Evolutionary conservation across 208 protist species (phyloP).

Genomic region (Trichomonas gallinae): DNA sequence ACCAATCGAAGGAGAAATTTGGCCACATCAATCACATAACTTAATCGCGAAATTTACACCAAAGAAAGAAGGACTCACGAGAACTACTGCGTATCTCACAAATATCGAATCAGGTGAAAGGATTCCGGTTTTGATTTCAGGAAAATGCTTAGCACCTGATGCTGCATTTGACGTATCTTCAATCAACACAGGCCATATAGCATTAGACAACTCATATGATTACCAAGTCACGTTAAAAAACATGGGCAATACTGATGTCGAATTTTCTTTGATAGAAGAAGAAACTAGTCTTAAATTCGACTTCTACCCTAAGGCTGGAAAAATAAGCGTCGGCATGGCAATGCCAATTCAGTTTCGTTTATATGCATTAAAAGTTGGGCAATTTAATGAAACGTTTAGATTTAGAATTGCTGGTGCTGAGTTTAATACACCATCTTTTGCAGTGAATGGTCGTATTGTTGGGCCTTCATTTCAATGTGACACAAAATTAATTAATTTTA

Average conservation of each 20-base stretch:
- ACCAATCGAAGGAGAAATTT: not conserved
- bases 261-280: not conserved
- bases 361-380: not conserved
- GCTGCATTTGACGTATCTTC: not conserved
- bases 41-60: not conserved
- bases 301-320: not conserved
- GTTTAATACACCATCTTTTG: not conserved
- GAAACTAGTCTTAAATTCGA: not conserved
- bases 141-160: not conserved
- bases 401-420: not conserved
- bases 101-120: not conserved
- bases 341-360: not conserved
- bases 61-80: not conserved
- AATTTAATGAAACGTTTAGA: conserved; percentile 19
- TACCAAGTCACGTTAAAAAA: not conserved
- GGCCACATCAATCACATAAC: not conserved
- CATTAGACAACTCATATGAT: not conserved
- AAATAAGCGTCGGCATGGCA: not conserved
- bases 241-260: not conserved
- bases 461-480: not conserved
- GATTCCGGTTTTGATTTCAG: not conserved
- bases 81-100: not conserved
- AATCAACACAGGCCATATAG: not conserved
- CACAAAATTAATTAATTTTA: not conserved
- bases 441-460: not conserved